Evolutionary conservation across 179 eudicot genomes (phyloP).

Genomic region (Pouteria campechiana): DNA sequence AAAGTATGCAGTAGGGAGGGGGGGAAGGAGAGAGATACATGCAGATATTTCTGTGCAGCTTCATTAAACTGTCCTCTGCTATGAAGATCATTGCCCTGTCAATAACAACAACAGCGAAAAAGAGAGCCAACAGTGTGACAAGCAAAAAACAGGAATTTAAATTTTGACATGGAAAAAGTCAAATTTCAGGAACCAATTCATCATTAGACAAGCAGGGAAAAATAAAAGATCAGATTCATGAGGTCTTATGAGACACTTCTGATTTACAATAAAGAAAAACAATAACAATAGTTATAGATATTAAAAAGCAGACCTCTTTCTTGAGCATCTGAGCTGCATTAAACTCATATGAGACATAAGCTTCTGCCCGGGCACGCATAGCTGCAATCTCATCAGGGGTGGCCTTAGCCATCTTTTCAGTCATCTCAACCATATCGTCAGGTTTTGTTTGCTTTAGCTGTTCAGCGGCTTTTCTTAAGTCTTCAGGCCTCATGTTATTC

Average conservation of each 20-base stretch:
- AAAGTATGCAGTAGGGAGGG: too few species aligned
- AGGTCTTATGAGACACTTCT: too few species aligned
- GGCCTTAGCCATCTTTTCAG: constrained; percentile 93
- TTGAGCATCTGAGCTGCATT: constrained; percentile 78
- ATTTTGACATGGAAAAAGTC: too few species aligned
- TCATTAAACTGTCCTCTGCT: constrained; percentile 61
- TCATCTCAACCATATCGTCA: constrained; percentile 80
- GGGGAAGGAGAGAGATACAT: constrained; percentile 35
- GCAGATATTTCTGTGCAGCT: constrained; percentile 77
- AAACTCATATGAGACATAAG: constrained; percentile 59
- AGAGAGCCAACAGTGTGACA: constrained; percentile 1
- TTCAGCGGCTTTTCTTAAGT: constrained; percentile 79
- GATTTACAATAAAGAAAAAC: too few species aligned
- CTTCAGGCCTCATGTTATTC: constrained; percentile 85
- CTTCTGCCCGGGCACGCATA: constrained; percentile 70
- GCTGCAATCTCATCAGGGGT: constrained; percentile 85
- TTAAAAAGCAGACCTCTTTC: too few species aligned
- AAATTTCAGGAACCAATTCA: too few species aligned
- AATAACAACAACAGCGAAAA: too few species aligned
- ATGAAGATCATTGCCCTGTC: constrained; percentile 86
- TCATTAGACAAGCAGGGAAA: too few species aligned
- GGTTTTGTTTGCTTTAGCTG: constrained; percentile 79
- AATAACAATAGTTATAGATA: too few species aligned
- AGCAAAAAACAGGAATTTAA: too few species aligned
- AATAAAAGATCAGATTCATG: too few species aligned